Evolutionary conservation across 1,284 basidiomycete species (phyloP).

Genomic region (Leucoagaricus sp.): DNA sequence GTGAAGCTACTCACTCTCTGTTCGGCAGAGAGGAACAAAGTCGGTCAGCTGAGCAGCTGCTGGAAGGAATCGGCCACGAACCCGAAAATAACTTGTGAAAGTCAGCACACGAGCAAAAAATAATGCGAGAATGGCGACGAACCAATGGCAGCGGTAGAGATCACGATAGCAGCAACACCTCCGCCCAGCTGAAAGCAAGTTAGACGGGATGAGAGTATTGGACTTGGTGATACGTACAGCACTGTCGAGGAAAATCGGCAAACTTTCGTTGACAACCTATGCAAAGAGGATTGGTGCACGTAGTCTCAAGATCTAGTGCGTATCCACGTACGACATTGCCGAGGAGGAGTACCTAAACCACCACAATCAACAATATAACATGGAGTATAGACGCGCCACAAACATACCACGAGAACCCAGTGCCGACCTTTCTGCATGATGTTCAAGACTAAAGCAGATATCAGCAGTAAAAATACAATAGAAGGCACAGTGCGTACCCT

Average conservation of each 20-base stretch:
- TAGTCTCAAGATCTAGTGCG: not conserved
- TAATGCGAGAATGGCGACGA: conserved; percentile 24
- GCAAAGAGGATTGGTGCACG: conserved; percentile 12
- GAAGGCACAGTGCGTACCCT: conserved; percentile 43
- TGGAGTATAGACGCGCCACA: not conserved
- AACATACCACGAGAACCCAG: conserved; percentile 90
- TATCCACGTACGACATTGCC: conserved; percentile 53
- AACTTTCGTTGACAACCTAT: conserved; percentile 86
- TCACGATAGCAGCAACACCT: conserved; percentile 83
- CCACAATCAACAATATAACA: not conserved
- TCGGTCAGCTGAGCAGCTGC: not conserved
- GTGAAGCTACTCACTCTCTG: conserved; percentile 48
- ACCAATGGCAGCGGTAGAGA: conserved; percentile 87
- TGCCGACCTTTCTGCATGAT: conserved; percentile 85
- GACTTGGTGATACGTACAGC: conserved; percentile 53
- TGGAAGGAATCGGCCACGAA: conserved; percentile 36
- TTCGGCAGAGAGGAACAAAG: not conserved
- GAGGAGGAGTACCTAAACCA: conserved; percentile 73
- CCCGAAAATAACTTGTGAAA: conserved; percentile 74
- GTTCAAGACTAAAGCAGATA: conserved; percentile 53
- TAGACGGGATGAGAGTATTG: not conserved
- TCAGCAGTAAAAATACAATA: not conserved
- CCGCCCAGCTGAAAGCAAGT: conserved; percentile 45
- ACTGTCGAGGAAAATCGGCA: conserved; percentile 94
- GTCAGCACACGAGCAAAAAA: not conserved